Evolutionary conservation across 2,329 filamentous ascomycete species (phyloP).

Genomic region (Huntiella savannae): DNA sequence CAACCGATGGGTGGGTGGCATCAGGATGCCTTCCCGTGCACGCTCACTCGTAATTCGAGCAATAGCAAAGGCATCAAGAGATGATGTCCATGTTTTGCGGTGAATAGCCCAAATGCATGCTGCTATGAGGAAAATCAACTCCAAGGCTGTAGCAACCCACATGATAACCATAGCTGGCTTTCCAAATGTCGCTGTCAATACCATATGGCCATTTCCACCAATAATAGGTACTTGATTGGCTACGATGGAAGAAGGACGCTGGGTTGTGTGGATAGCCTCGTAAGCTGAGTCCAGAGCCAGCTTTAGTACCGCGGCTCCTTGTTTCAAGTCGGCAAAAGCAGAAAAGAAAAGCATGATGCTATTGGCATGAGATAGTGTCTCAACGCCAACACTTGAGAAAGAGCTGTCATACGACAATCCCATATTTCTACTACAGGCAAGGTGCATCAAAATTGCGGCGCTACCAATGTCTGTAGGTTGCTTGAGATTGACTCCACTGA

Average conservation of each 20-base stretch:
- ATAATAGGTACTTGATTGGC: constrained; percentile 9
- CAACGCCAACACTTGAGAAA: neutral
- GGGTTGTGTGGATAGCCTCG: constrained; percentile 4
- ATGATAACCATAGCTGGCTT: constrained; percentile 5
- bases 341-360: constrained; percentile 9
- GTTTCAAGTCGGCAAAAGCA: neutral
- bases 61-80: constrained; percentile 8
- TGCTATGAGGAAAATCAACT: constrained; percentile 2
- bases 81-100: constrained; percentile 7
- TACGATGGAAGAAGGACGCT: neutral
- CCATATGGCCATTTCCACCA: constrained; percentile 8
- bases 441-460: constrained; percentile 5
- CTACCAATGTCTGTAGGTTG: constrained; percentile 8
- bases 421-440: constrained; percentile 6
- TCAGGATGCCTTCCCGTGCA: constrained; percentile 1
- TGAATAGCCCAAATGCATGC: constrained; percentile 2
- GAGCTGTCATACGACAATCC: neutral
- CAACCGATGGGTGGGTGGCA: constrained; percentile 4
- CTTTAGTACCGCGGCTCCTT: constrained; percentile 5
- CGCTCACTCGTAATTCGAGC: constrained; percentile 6
- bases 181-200: constrained; percentile 3
- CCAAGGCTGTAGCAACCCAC: constrained; percentile 4
- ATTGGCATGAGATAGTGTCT: constrained; percentile 1
- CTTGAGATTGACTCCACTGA: neutral
- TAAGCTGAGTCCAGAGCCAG: constrained; percentile 8